Percentiles rank a stretch among this genome's conserved stretches.
Conservation (phyloP, 2,329 filamentous ascomycete genomes). For the Arthrobotrys pseudoclavata region DNA sequence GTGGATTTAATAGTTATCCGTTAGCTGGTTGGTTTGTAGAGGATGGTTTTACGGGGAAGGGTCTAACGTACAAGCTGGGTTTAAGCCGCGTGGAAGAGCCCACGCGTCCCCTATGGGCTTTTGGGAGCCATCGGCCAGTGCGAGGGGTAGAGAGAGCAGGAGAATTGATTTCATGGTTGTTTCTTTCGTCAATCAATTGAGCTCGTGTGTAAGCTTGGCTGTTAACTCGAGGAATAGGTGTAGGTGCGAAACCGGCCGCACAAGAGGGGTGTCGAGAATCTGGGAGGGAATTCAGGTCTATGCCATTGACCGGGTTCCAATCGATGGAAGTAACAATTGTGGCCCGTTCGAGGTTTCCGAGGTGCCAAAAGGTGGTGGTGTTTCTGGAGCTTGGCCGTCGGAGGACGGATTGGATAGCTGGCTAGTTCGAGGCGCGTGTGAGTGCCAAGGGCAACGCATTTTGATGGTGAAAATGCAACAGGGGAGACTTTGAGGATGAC, state of each 20-base stretch:
- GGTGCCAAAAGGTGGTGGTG: not conserved
- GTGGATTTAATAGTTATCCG: not conserved
- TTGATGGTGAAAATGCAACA: conserved; percentile 15
- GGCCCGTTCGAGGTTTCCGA: conserved; percentile 3
- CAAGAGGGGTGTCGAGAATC: not conserved
- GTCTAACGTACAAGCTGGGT: conserved; percentile 41
- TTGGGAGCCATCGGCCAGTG: conserved; percentile 43
- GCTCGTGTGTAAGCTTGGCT: conserved; percentile 6
- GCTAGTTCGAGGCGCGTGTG: conserved; percentile 18
- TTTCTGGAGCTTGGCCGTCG: conserved; percentile 39
- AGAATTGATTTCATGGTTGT: conserved; percentile 52
- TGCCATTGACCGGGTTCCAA: conserved; percentile 37
- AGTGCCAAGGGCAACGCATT: conserved; percentile 33
- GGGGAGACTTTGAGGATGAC: not conserved
- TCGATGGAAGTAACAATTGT: conserved; percentile 11
- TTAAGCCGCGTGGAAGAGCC: conserved; percentile 49
- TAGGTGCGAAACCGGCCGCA: conserved; percentile 51
- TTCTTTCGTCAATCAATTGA: not conserved
- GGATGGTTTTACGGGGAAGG: not conserved
- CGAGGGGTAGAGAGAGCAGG: conserved; percentile 47
- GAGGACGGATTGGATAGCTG: conserved; percentile 28
- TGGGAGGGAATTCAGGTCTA: conserved; percentile 9
- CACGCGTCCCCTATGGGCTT: conserved; percentile 50
- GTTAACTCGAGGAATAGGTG: not conserved
- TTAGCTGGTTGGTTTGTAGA: not conserved